These are phyloP conservation scores for Acer yangbiense DNA, from an alignment of 345 rosid species.

Conservation along the genomic window DNA sequence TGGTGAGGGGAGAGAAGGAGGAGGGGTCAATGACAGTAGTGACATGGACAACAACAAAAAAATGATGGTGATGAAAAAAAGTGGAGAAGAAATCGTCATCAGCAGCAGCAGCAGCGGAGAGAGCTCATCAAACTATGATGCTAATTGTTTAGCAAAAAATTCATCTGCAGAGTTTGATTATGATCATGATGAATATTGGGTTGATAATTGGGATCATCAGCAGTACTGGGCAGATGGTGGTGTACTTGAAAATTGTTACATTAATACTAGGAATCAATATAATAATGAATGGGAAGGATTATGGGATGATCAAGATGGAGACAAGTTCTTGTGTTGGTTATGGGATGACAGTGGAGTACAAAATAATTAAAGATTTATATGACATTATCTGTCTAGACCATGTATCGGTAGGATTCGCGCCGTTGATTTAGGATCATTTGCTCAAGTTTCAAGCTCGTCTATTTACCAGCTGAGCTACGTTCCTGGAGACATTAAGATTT, in stretches of 20 bases:
- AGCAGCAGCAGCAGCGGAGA: not conserved
- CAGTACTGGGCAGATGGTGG: conserved; percentile 17
- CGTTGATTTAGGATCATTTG: no score
- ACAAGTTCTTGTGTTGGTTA: conserved; percentile 33
- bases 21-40: not conserved
- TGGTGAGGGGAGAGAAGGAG: not conserved
- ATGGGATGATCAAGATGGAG: conserved; percentile 24
- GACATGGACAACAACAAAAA: not conserved
- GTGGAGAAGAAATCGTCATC: conserved; percentile 14
- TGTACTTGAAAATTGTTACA: not conserved
- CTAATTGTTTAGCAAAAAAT: not conserved
- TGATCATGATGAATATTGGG: conserved; percentile 27
- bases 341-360: conserved; percentile 17
- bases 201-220: conserved; percentile 35
- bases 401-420: no score
- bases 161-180: conserved; percentile 12
- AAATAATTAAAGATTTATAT: not conserved
- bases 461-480: no score
- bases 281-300: conserved; percentile 9
- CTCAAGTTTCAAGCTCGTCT: no score
- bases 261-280: not conserved
- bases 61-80: conserved; percentile 14
- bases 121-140: not conserved
- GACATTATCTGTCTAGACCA: no score
- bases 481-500: no score